Evolutionary conservation across 805 yeast genomes (phyloP).

Genomic region (Kodamaea kakaduensis): DNA sequence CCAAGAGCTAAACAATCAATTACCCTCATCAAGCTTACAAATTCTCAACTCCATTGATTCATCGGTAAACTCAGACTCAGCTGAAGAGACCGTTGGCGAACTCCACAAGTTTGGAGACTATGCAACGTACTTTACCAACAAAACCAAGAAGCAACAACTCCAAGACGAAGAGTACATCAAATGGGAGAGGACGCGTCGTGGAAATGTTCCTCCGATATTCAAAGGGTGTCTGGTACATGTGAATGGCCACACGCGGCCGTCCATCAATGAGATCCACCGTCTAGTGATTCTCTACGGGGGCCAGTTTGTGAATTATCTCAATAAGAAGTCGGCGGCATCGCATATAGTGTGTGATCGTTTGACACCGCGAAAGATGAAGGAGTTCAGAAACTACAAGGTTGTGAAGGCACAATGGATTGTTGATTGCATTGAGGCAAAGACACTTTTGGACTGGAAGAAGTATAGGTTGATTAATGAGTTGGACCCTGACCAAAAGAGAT

Average conservation of each 20-base stretch:
- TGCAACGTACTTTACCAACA: constrained; percentile 59
- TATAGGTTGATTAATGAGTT: constrained; percentile 49
- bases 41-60: too few relatives aligned
- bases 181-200: constrained; percentile 43
- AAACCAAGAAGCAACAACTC: constrained; percentile 57
- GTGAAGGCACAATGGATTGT: constrained; percentile 81
- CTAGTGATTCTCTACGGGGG: constrained; percentile 81
- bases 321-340: constrained; percentile 70
- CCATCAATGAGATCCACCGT: constrained; percentile 67
- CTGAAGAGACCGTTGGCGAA: constrained; percentile 18
- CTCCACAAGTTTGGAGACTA: constrained; percentile 61
- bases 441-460: constrained; percentile 64
- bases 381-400: constrained; percentile 66
- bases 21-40: too few relatives aligned
- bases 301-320: constrained; percentile 59
- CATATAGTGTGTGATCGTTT: constrained; percentile 79
- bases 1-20: too few relatives aligned
- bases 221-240: constrained; percentile 64
- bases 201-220: constrained; percentile 42
- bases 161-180: constrained; percentile 47
- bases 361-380: constrained; percentile 69
- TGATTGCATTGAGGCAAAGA: constrained; percentile 51
- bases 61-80: neutral
- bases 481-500: constrained; percentile 52
- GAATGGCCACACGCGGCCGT: constrained; percentile 86